Conservation (phyloP, 2,329 filamentous ascomycete species). For the Colletotrichum higginsianum region DNA sequence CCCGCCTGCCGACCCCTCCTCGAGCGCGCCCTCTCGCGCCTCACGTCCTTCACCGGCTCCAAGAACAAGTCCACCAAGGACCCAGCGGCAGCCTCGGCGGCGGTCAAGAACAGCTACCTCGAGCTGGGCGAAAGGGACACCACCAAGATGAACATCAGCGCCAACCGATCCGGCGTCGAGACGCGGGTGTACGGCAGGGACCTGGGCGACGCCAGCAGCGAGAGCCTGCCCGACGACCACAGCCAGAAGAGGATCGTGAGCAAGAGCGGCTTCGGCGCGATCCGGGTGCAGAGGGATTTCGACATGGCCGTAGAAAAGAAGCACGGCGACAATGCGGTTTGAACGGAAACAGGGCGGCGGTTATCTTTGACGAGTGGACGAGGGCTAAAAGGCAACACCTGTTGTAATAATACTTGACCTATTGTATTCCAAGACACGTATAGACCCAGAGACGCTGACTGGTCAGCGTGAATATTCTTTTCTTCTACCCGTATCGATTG, state of each 20-base stretch:
- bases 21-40: conserved; percentile 30
- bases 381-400: neutral
- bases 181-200: conserved; percentile 37
- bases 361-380: neutral
- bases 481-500: neutral
- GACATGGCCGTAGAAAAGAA: conserved; percentile 36
- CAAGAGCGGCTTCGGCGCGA: conserved; percentile 27
- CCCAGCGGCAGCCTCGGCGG: conserved; percentile 18
- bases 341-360: neutral
- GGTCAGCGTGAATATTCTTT: neutral
- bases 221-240: conserved; percentile 35
- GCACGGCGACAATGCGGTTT: conserved; percentile 11
- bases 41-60: conserved; percentile 34
- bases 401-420: neutral
- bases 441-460: neutral
- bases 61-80: conserved; percentile 37
- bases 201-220: conserved; percentile 28
- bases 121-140: conserved; percentile 37
- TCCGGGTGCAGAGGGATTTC: conserved; percentile 33
- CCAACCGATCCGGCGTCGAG: conserved; percentile 26
- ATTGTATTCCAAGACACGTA: neutral
- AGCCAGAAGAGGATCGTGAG: conserved; percentile 33
- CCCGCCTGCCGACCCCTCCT: conserved; percentile 37
- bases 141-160: conserved; percentile 6
- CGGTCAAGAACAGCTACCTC: conserved; percentile 32